Evolutionary conservation across 2,329 filamentous ascomycete species (phyloP), one percentile per base, ranked within the genome.

Genomic region (Colletotrichum phormii): DNA sequence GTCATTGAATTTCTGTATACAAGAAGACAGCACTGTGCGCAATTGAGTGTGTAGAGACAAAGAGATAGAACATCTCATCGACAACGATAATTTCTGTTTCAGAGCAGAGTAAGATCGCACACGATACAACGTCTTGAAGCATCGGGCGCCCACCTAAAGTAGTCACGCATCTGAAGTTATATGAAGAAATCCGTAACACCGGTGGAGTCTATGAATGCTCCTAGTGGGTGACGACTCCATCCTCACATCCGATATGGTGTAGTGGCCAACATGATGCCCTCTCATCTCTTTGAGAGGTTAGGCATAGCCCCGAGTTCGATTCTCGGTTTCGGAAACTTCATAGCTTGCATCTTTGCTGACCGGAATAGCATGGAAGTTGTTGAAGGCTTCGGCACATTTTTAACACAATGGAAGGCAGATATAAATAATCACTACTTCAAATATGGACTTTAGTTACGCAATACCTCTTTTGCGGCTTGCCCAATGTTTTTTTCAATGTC

Each of bases 231-330:
- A 12, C 11, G 8, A 59, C 57, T 37, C 9, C 18, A 42, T 57
- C 5, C 9, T 18, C 13, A 12, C 11, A 46, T 64, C 49, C 66
- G 66, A 68, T 68, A 63, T 67, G 65, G 57, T 67, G 65, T 62
- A 67, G 57, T 55, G 57, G 65, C 65, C 57, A 67, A 67, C 37
- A 42, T 42, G 37, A 42, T 42, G 37, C 37, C 37, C 37, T 42
- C 13, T 42, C 15, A 42, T 18, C 37, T 42, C 37, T 8, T 4
- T 42, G 37, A 42, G 37, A 42, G 15, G 6, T 42, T 42, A 42
- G 37, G 37, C 37, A 42, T 42, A 42, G 37, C 37, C 37, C 37
- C 37, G 37, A 42, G 37, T 42, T 42, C 15, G 37, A 42, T 42
- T 42, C 37, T 42, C 37, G 37, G 37, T 42, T 42, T 42, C 37